phyloP scores from a whole-genome alignment of 208 protist species.

The Naegleria gruberi region DNA sequence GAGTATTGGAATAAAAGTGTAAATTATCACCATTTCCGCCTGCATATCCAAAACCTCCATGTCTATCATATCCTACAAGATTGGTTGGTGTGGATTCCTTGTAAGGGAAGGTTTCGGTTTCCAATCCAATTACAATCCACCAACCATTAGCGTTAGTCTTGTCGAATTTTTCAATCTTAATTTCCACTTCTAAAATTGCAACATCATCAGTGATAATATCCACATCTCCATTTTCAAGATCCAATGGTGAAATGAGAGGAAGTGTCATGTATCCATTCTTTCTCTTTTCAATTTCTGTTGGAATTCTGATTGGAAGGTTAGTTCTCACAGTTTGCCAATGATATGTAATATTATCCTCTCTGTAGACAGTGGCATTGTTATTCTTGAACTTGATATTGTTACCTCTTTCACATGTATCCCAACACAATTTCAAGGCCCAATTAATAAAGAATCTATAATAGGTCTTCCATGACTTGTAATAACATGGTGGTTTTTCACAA shows the following conservation, averaged over 20 bases:
- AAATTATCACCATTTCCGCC: conserved; percentile 11
- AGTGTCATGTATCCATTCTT: background rate
- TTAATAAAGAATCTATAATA: conserved; percentile 12
- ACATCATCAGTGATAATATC: conserved; percentile 7
- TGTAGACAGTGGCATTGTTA: background rate
- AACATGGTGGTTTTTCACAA: background rate
- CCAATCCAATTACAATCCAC: conserved; percentile 12
- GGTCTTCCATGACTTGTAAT: conserved; percentile 5
- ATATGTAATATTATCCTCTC: conserved; percentile 19
- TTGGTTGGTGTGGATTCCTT: conserved; percentile 14
- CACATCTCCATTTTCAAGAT: background rate
- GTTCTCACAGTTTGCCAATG: conserved; percentile 19
- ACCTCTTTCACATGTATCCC: conserved; percentile 17
- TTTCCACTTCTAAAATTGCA: background rate
- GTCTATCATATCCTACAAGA: background rate
- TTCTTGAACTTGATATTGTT: conserved; percentile 7
- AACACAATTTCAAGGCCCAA: background rate
- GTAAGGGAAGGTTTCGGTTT: background rate
- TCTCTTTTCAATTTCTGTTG: background rate
- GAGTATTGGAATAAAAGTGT: conserved; percentile 4
- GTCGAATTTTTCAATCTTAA: conserved; percentile 12
- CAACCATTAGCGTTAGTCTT: background rate
- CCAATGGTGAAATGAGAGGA: background rate
- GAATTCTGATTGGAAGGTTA: background rate
- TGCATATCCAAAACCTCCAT: background rate